Base-by-base conservation (phyloP, 345 rosid species). In the Rhodomyrtus tomentosa region DNA sequence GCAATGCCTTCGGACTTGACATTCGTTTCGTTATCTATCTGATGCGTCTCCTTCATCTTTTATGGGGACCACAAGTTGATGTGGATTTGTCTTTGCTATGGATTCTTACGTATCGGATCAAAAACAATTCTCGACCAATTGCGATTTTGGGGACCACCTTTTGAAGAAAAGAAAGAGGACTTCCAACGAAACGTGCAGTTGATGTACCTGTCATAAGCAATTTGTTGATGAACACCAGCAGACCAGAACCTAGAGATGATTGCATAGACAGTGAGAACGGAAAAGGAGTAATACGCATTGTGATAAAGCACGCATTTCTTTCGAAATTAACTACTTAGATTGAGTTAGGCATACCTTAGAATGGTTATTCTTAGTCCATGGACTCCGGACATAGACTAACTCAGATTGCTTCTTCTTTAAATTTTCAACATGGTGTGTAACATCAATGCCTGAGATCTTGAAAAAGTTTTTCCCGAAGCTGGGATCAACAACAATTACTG, bases 381-480 rank as follows among this genome's bases (percentile, higher is more conserved):
- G 74, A 62, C 22, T 62, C 22, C 74, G 16, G 74, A 36, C 73
- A 27, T 3, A 59, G 38, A 59, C 38, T 59, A 15, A 29, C 73
- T 27, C 2, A 29, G 73, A 59, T 59, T 59, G 73, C 73, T 59
- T 14, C 73, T 14, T 59, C 38, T 59, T 50, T 22, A 40, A 45
- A 54, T 27, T 62, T 83, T 84, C 83, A 50, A 84, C 87, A 96
- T 98, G 98, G 48, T 98, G 99, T 7, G 98, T 96, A 6, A 96
- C 98, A n/a, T 1, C 95, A 13, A 96, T 96, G 99, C 94, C 95
- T 0, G 93, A 87, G 12, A 95, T 96, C 89, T 89, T 96, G 87
- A 3, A 88, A 80, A 93, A 94, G 89, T 96, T 96, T 87, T 96
- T 96, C 82, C 99, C 98, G 92, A 89, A 48, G 15, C 62, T 38